phyloP scores from a whole-genome alignment of 768 basidiomycete genomes.

The Termitomyces bulborhizus region DNA sequence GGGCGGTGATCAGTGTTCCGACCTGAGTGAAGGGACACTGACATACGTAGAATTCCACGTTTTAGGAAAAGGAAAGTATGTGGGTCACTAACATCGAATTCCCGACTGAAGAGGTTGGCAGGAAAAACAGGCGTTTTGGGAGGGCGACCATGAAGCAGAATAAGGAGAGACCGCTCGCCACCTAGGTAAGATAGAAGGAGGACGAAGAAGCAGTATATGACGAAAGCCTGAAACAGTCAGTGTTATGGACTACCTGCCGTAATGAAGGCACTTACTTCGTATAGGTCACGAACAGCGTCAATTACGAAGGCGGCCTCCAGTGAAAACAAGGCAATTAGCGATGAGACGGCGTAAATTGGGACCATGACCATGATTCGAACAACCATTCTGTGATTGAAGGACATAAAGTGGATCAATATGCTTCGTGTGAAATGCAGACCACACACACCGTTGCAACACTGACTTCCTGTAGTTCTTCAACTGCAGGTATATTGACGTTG shows the following conservation, averaged over 20 bases:
- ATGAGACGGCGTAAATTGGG: conserved; percentile 86
- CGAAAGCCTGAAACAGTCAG: conserved; percentile 81
- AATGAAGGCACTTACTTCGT: conserved; percentile 60
- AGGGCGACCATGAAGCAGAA: conserved; percentile 84
- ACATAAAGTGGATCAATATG: not conserved
- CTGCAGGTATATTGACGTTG: conserved; percentile 72
- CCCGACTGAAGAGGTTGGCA: conserved; percentile 70
- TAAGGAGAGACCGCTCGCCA: conserved; percentile 89
- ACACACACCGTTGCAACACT: conserved; percentile 60
- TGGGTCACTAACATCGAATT: conserved; percentile 93
- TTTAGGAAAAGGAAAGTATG: conserved; percentile 92
- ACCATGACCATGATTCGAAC: conserved; percentile 97
- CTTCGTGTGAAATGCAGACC: not conserved
- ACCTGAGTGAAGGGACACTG: not conserved
- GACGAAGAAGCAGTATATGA: conserved; percentile 90
- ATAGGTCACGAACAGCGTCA: conserved; percentile 90
- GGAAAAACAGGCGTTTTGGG: conserved; percentile 89
- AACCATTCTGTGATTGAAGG: conserved; percentile 57
- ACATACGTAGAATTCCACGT: conserved; percentile 86
- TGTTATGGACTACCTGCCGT: too few species aligned
- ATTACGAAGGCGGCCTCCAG: conserved; percentile 95
- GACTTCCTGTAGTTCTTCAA: conserved; percentile 86
- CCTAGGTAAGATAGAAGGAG: conserved; percentile 82
- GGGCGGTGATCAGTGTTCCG: conserved; percentile 39
- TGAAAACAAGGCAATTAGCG: conserved; percentile 89